Conservation (phyloP, 2,329 filamentous ascomycete genomes). For the Neofusicoccum umdonicola region DNA sequence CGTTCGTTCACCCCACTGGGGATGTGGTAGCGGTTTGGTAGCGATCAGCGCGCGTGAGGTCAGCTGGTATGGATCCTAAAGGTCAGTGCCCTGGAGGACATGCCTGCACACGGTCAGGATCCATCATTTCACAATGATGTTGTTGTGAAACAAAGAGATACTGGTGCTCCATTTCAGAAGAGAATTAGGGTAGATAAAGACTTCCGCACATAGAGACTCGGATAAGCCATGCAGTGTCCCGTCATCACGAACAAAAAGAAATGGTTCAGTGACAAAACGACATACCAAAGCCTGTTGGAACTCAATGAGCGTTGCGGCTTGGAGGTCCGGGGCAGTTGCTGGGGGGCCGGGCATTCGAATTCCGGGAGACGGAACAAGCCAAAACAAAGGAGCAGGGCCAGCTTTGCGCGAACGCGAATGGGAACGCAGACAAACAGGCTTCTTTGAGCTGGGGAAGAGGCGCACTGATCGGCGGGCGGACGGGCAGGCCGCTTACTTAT, state of each 20-base stretch:
- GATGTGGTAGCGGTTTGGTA: too few species aligned
- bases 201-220: constrained; percentile 11
- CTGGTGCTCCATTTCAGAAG: neutral
- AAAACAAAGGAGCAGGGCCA: constrained; percentile 4
- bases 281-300: neutral
- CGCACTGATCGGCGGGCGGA: constrained; percentile 4
- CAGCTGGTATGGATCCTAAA: too few species aligned
- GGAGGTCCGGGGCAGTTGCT: neutral
- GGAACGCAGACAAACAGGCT: neutral
- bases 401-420: neutral
- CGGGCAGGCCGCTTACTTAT: constrained; percentile 9
- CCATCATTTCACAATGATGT: neutral
- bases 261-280: neutral
- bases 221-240: constrained; percentile 11
- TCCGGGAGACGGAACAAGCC: neutral
- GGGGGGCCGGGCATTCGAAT: neutral
- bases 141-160: neutral
- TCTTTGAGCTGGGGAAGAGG: constrained; percentile 2
- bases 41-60: too few species aligned
- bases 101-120: neutral
- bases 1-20: too few species aligned
- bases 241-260: neutral
- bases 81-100: too few species aligned
- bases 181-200: neutral
- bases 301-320: neutral